phyloP scores from a whole-genome alignment of 805 yeast species.

The Barnettozyma sucrosica region DNA sequence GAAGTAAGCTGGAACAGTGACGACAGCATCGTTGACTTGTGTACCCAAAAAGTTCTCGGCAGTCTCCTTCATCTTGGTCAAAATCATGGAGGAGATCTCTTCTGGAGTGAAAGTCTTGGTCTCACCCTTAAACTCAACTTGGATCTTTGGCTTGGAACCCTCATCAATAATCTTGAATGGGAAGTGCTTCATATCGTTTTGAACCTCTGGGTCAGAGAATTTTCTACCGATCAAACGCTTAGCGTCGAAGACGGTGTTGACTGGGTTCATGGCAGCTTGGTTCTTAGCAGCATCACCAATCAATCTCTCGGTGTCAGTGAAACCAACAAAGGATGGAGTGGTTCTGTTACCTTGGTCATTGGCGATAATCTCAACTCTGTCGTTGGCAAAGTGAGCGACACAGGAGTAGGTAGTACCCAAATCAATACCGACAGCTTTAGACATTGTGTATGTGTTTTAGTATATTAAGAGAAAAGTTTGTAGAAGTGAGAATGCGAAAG shows the following conservation, averaged over 20 bases:
- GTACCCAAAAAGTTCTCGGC: slow-evolving; percentile 17
- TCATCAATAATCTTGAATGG: slow-evolving; percentile 75
- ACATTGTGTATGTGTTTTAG: slow-evolving; percentile 11
- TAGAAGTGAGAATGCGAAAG: background rate
- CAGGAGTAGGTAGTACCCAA: slow-evolving; percentile 90
- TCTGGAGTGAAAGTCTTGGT: slow-evolving; percentile 85
- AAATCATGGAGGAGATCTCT: slow-evolving; percentile 90
- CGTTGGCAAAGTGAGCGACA: slow-evolving; percentile 90
- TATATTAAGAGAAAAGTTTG: background rate
- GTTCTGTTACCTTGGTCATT: slow-evolving; percentile 98
- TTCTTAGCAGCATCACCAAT: slow-evolving; percentile 60
- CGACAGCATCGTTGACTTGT: slow-evolving; percentile 14
- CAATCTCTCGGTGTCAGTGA: slow-evolving; percentile 73
- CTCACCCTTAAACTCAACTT: slow-evolving; percentile 49
- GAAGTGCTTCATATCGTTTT: slow-evolving; percentile 71
- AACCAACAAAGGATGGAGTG: slow-evolving; percentile 93
- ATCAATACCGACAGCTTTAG: slow-evolving; percentile 47
- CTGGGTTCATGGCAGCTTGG: slow-evolving; percentile 92
- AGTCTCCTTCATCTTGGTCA: slow-evolving; percentile 71
- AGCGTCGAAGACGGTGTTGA: slow-evolving; percentile 84
- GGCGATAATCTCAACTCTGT: slow-evolving; percentile 91
- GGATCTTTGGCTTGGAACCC: slow-evolving; percentile 61
- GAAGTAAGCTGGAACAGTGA: slow-evolving; percentile 30
- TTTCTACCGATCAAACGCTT: slow-evolving; percentile 94
- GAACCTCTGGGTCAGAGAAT: slow-evolving; percentile 71